Evolutionary conservation across 352 stramenopile genomes (phyloP).

Genomic region (Globisporangium nodosum): DNA sequence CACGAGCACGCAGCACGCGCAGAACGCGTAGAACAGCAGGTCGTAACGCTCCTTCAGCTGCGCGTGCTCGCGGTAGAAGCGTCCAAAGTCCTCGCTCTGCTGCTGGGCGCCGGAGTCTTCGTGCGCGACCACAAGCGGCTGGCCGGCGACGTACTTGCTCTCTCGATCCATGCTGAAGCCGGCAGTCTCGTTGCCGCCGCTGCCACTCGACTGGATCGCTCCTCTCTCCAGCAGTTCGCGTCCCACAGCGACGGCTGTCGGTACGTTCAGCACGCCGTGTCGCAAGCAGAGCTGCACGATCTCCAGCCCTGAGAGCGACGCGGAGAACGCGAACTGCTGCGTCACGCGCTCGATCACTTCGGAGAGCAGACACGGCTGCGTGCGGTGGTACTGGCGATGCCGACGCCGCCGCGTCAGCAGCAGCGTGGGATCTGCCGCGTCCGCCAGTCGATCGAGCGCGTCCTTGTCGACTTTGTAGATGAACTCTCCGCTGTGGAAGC

Average conservation of each 20-base stretch:
- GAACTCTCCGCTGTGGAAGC: slow-evolving; percentile 20
- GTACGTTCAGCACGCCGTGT: slow-evolving; percentile 35
- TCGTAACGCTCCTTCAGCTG: slow-evolving; percentile 24
- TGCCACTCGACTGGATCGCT: slow-evolving; percentile 14
- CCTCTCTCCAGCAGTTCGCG: slow-evolving; percentile 28
- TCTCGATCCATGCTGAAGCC: slow-evolving; percentile 6
- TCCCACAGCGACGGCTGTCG: slow-evolving; percentile 27
- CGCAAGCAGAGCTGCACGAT: slow-evolving; percentile 33
- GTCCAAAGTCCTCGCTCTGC: slow-evolving; percentile 17
- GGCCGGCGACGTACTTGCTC: slow-evolving; percentile 3
- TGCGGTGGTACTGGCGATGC: slow-evolving; percentile 4
- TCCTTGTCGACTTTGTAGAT: slow-evolving; percentile 29
- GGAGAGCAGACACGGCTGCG: slow-evolving; percentile 9
- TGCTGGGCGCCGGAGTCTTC: neutral
- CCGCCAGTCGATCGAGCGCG: slow-evolving; percentile 5
- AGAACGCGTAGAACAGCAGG: slow-evolving; percentile 28
- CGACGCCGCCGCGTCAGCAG: neutral
- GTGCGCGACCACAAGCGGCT: neutral
- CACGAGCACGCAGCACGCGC: slow-evolving; percentile 30
- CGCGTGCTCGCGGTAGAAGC: slow-evolving; percentile 19
- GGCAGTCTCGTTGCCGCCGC: neutral
- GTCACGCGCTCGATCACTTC: slow-evolving; percentile 5
- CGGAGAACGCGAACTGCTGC: slow-evolving; percentile 9
- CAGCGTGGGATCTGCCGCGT: neutral
- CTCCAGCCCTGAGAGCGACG: slow-evolving; percentile 24